A percentile compares a stretch with the other conserved stretches of the same genome.
Conservation (phyloP, 768 basidiomycete species). For the Collybia nuda region DNA sequence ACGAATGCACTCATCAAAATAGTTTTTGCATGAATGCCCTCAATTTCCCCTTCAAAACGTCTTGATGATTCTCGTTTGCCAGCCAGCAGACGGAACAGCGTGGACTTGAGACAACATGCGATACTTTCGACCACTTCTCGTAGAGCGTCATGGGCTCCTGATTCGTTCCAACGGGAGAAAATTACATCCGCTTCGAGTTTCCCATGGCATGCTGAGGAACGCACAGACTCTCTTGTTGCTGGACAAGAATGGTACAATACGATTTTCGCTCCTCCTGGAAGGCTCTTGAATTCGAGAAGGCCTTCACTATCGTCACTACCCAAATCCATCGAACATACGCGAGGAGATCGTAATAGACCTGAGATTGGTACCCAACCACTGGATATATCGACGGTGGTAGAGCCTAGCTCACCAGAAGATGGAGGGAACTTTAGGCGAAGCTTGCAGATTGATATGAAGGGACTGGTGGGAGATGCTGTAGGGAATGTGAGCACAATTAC, state of each 20-base stretch:
- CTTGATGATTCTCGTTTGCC: slow-evolving; percentile 9
- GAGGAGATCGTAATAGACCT: slow-evolving; percentile 4
- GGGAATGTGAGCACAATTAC: slow-evolving; percentile 63
- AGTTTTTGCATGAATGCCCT: too few species aligned
- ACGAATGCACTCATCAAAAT: too few species aligned
- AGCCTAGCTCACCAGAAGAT: slow-evolving; percentile 41
- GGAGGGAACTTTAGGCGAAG: slow-evolving; percentile 56
- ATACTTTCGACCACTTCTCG: slow-evolving; percentile 5
- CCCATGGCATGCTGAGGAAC: background rate
- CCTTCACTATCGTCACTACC: slow-evolving; percentile 10
- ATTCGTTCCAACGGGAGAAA: background rate
- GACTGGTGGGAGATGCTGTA: slow-evolving; percentile 76
- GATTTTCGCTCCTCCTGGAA: slow-evolving; percentile 15
- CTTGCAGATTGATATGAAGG: slow-evolving; percentile 79
- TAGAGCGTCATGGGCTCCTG: background rate
- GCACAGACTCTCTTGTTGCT: slow-evolving; percentile 1
- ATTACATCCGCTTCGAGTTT: background rate
- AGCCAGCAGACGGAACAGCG: slow-evolving; percentile 5
- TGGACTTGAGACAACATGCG: slow-evolving; percentile 9
- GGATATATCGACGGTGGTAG: background rate
- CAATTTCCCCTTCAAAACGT: too few species aligned
- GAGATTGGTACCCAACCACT: slow-evolving; percentile 4
- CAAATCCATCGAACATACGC: background rate
- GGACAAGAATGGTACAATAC: slow-evolving; percentile 15
- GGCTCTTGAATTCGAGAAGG: slow-evolving; percentile 11